These are phyloP conservation scores for Cyphellophora attinorum DNA, from an alignment of 2,329 filamentous ascomycete genomes.

Conservation along the genomic window DNA sequence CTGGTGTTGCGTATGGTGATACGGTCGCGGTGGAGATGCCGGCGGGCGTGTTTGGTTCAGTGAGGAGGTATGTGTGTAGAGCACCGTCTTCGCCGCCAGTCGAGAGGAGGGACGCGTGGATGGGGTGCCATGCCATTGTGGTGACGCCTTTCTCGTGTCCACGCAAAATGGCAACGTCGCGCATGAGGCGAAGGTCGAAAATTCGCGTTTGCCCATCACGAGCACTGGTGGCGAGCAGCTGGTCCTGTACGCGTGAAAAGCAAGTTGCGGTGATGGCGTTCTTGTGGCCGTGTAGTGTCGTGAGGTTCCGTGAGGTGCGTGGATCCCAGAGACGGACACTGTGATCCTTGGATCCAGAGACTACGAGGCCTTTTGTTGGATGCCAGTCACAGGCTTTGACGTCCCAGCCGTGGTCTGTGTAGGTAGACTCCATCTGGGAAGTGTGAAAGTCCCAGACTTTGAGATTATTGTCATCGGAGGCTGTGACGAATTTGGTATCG, in stretches of 20 bases:
- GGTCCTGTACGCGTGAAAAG: slow-evolving; percentile 77
- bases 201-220: slow-evolving; percentile 87
- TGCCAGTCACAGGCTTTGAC: slow-evolving; percentile 98
- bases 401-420: slow-evolving; percentile 96
- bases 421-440: slow-evolving; percentile 68
- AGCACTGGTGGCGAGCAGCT: slow-evolving; percentile 82
- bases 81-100: slow-evolving; percentile 86
- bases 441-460: slow-evolving; percentile 96
- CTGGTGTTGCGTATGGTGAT: slow-evolving; percentile 75
- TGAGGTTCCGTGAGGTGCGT: slow-evolving; percentile 78
- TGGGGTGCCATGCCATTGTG: slow-evolving; percentile 84
- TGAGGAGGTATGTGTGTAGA: slow-evolving; percentile 87
- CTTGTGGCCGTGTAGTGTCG: slow-evolving; percentile 92
- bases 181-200: slow-evolving; percentile 96
- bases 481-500: slow-evolving; percentile 92
- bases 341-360: slow-evolving; percentile 96
- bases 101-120: slow-evolving; percentile 79
- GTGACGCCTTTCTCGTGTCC: slow-evolving; percentile 96
- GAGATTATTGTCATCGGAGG: slow-evolving; percentile 83
- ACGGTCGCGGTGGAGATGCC: slow-evolving; percentile 53
- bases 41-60: slow-evolving; percentile 78
- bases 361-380: slow-evolving; percentile 82
- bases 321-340: slow-evolving; percentile 97
- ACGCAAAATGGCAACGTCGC: slow-evolving; percentile 84
- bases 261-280: slow-evolving; percentile 89